Evolutionary conservation across 2,329 filamentous ascomycete genomes (phyloP).

Genomic region (Colletotrichum sp.): DNA sequence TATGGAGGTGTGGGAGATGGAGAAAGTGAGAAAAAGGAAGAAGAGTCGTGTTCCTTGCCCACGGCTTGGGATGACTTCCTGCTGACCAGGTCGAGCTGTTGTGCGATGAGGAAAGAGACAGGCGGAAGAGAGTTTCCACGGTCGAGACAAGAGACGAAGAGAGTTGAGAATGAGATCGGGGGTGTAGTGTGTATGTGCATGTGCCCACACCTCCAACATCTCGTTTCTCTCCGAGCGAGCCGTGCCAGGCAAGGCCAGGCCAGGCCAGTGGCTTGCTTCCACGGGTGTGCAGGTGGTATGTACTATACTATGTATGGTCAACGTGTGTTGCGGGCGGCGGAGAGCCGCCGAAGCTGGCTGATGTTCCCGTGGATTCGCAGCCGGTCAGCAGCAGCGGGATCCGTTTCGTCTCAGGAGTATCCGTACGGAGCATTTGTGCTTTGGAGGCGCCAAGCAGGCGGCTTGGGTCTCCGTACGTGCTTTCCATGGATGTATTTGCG

Average conservation of each 20-base stretch:
- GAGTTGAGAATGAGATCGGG: not conserved
- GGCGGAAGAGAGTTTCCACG: not conserved
- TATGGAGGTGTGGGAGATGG: not conserved
- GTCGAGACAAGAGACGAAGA: slow-evolving; percentile 2
- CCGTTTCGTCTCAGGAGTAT: not conserved
- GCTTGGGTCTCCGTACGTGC: not conserved
- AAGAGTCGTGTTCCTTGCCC: not conserved
- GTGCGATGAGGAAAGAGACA: not conserved
- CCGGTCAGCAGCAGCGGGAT: not conserved
- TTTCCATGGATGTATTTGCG: not conserved
- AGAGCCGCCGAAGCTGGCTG: not conserved
- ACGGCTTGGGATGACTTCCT: not conserved
- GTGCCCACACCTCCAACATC: not conserved
- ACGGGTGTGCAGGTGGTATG: not conserved
- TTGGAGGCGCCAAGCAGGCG: not conserved
- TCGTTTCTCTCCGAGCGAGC: slow-evolving; percentile 6
- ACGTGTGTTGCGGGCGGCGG: not conserved
- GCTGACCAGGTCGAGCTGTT: not conserved
- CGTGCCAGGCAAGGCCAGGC: not conserved
- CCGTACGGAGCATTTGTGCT: not conserved
- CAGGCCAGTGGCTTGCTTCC: not conserved
- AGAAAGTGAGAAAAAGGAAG: not conserved
- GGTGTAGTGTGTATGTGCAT: not conserved
- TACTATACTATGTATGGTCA: not conserved
- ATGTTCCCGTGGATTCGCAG: not conserved